A percentile compares a stretch with the other conserved stretches of the same genome.
phyloP scores from a whole-genome alignment of 1,284 basidiomycete species.

The Ustilago xerochloae region DNA sequence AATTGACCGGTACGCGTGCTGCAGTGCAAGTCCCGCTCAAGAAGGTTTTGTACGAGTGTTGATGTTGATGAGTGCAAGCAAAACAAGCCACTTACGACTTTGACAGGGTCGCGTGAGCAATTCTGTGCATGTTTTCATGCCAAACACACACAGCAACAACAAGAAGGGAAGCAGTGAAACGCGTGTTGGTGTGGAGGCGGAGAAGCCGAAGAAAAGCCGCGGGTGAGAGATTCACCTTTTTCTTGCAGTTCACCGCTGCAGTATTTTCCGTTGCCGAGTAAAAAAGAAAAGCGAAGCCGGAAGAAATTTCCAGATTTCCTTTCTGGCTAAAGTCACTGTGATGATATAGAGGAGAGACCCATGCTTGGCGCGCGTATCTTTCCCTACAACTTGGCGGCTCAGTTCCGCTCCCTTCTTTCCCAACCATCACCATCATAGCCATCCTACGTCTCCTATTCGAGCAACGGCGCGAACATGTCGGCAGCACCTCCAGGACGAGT shows the following conservation, averaged over 20 bases:
- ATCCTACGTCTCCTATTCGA: background rate
- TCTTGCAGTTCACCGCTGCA: too few relatives aligned
- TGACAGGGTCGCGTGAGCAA: too few relatives aligned
- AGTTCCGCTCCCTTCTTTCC: background rate
- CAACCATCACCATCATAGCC: background rate
- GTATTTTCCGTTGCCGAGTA: background rate
- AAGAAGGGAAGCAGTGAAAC: too few relatives aligned
- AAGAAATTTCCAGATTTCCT: constrained; percentile 34
- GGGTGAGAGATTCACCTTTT: background rate
- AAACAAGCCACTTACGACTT: too few relatives aligned
- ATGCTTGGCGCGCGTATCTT: background rate
- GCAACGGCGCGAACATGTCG: constrained; percentile 21
- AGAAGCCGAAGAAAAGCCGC: background rate
- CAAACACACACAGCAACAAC: too few relatives aligned
- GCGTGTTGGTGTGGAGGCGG: too few relatives aligned
- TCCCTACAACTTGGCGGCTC: background rate
- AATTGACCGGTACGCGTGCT: too few relatives aligned
- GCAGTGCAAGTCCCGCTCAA: too few relatives aligned
- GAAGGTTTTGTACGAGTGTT: too few relatives aligned
- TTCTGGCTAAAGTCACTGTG: background rate
- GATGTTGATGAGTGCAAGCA: too few relatives aligned
- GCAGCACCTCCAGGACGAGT: constrained; percentile 40
- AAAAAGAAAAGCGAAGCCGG: constrained; percentile 28
- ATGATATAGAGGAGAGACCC: background rate
- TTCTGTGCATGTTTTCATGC: too few relatives aligned